Evolutionary conservation across 169 alveolate genomes (phyloP).

Genomic region (Cyclospora cayetanensis): DNA sequence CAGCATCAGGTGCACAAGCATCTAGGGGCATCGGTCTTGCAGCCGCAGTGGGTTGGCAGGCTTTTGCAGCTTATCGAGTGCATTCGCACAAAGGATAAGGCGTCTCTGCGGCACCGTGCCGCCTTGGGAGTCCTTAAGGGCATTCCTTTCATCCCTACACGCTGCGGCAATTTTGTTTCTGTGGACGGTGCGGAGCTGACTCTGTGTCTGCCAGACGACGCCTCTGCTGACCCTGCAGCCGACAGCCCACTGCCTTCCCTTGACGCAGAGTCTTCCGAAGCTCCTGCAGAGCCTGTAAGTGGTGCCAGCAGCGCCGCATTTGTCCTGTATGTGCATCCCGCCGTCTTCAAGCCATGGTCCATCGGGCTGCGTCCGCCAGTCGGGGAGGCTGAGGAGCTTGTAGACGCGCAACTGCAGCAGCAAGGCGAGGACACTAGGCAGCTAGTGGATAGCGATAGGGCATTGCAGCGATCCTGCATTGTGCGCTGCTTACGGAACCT

Average conservation of each 20-base stretch:
- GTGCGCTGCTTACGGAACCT: slow-evolving; percentile 37
- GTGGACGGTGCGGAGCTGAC: not conserved
- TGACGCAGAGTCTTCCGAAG: not conserved
- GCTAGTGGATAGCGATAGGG: not conserved
- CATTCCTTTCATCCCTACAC: slow-evolving; percentile 61
- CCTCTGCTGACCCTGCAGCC: not conserved
- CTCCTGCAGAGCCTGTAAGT: not conserved
- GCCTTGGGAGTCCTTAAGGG: slow-evolving; percentile 9
- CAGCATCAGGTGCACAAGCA: not conserved
- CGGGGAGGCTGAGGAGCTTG: not conserved
- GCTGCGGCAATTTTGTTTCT: slow-evolving; percentile 49
- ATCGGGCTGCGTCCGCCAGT: not conserved
- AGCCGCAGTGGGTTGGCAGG: slow-evolving; percentile 58
- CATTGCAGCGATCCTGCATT: slow-evolving; percentile 24
- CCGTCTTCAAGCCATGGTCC: slow-evolving; percentile 23
- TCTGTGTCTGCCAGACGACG: slow-evolving; percentile 15
- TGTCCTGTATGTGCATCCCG: slow-evolving; percentile 39
- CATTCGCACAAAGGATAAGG: not conserved
- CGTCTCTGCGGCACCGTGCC: slow-evolving; percentile 22
- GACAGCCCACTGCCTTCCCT: not conserved
- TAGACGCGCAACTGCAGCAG: not conserved
- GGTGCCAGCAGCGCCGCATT: not conserved
- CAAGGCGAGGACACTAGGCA: not conserved
- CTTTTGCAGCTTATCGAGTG: slow-evolving; percentile 40
- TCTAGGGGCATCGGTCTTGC: not conserved